These are phyloP conservation scores for Rhododendron henanense DNA, from an alignment of 148 eudicot genomes.

Conservation along the genomic window DNA sequence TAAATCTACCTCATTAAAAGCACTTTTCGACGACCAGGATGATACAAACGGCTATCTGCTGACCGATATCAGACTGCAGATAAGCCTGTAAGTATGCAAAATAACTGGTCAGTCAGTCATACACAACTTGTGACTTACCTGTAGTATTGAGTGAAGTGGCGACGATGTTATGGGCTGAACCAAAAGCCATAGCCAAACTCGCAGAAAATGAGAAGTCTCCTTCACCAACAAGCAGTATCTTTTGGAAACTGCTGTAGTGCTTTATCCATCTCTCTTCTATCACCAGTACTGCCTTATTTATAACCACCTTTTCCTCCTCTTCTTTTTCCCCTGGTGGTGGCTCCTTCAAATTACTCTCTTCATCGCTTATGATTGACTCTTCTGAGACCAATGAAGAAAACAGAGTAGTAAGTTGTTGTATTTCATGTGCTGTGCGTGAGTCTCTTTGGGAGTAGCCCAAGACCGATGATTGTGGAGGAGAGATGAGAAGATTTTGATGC, in stretches of 20 bases:
- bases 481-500: background rate
- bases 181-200: background rate
- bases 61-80: too few species aligned
- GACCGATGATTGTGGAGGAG: background rate
- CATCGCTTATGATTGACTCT: background rate
- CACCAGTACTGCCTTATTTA: background rate
- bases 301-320: background rate
- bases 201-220: conserved; percentile 22
- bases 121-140: background rate
- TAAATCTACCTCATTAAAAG: too few species aligned
- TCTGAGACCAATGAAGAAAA: background rate
- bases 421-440: background rate
- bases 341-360: background rate
- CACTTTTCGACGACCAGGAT: too few species aligned
- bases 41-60: too few species aligned
- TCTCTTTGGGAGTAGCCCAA: background rate
- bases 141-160: conserved; percentile 8
- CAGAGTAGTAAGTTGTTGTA: background rate
- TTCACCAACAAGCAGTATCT: conserved; percentile 15
- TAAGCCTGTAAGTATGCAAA: too few species aligned
- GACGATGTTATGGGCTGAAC: background rate
- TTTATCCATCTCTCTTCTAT: background rate
- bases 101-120: too few species aligned
- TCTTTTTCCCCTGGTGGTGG: background rate
- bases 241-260: conserved; percentile 1